Conservation (phyloP, 345 rosid species). For the Eucalyptus cloeziana region DNA sequence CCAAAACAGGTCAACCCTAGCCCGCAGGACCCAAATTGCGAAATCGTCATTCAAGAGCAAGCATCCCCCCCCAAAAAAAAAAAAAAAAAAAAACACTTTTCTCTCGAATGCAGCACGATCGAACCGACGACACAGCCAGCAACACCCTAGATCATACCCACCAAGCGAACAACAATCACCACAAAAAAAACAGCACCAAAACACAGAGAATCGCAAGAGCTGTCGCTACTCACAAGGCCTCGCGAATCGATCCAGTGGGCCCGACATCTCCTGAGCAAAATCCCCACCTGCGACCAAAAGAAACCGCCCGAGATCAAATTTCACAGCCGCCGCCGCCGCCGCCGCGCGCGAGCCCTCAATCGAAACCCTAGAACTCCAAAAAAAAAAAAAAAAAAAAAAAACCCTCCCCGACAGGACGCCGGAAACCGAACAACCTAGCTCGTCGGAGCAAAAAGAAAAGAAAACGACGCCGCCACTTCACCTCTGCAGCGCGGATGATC, state of each 20-base stretch:
- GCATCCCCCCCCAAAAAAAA: neutral
- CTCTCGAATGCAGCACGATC: neutral
- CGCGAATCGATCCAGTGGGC: constrained; percentile 91
- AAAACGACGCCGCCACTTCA: neutral
- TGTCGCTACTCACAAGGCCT: constrained; percentile 1
- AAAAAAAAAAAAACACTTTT: neutral
- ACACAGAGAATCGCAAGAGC: neutral
- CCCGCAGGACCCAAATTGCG: neutral
- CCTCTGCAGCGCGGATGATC: constrained; percentile 3
- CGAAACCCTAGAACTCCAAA: neutral
- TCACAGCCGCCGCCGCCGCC: neutral
- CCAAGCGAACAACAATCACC: neutral
- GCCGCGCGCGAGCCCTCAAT: neutral
- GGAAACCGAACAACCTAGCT: neutral
- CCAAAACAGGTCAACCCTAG: neutral
- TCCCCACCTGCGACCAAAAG: neutral
- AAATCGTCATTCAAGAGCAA: neutral
- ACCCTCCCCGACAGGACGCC: accelerated
- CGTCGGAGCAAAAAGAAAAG: neutral
- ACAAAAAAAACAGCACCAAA: neutral
- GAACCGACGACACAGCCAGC: neutral
- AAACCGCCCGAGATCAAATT: neutral
- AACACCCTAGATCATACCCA: neutral
- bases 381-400: too few relatives aligned
- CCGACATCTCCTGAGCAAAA: constrained; percentile 53